A percentile compares a stretch with the other conserved stretches of the same genome.
Evolutionary conservation across 441 rosid genomes (phyloP).

Genomic region (Biscutella auriculata): DNA sequence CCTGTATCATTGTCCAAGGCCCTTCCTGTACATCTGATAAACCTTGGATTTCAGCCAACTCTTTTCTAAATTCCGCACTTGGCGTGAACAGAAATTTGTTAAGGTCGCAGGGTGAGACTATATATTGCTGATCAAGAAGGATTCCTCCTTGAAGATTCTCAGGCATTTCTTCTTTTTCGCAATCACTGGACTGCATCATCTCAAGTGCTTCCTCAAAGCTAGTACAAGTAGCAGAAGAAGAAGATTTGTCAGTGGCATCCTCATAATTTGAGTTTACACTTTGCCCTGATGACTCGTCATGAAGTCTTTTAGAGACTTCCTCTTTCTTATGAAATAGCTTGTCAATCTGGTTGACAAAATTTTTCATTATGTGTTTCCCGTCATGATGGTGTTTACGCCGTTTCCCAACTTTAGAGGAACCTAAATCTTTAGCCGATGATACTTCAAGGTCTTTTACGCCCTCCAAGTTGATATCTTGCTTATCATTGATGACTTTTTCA

Average conservation of each 20-base stretch:
- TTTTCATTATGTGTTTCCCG: slow-evolving; percentile 56
- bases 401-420: slow-evolving; percentile 28
- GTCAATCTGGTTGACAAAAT: slow-evolving; percentile 37
- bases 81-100: slow-evolving; percentile 62
- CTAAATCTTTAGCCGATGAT: slow-evolving; percentile 11
- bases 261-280: slow-evolving; percentile 45
- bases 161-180: slow-evolving; percentile 38
- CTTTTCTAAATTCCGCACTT: slow-evolving; percentile 51
- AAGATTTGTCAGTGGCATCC: slow-evolving; percentile 38
- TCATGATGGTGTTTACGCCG: slow-evolving; percentile 43
- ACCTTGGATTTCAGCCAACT: slow-evolving; percentile 58
- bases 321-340: slow-evolving; percentile 50
- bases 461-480: slow-evolving; percentile 22
- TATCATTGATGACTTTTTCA: slow-evolving; percentile 14
- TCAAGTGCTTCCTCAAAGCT: slow-evolving; percentile 60
- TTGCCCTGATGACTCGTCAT: slow-evolving; percentile 34
- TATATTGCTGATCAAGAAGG: slow-evolving; percentile 49
- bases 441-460: slow-evolving; percentile 29
- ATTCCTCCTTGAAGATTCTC: slow-evolving; percentile 61
- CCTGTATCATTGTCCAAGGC: slow-evolving; percentile 58
- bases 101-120: slow-evolving; percentile 31
- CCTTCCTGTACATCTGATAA: slow-evolving; percentile 55
- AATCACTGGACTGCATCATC: slow-evolving; percentile 36
- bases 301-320: slow-evolving; percentile 23
- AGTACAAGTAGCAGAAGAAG: slow-evolving; percentile 19